Evolutionary conservation across 2,329 filamentous ascomycete genomes (phyloP), one percentile per base, ranked within the genome.

Genomic region (Phialophora macrospora): DNA sequence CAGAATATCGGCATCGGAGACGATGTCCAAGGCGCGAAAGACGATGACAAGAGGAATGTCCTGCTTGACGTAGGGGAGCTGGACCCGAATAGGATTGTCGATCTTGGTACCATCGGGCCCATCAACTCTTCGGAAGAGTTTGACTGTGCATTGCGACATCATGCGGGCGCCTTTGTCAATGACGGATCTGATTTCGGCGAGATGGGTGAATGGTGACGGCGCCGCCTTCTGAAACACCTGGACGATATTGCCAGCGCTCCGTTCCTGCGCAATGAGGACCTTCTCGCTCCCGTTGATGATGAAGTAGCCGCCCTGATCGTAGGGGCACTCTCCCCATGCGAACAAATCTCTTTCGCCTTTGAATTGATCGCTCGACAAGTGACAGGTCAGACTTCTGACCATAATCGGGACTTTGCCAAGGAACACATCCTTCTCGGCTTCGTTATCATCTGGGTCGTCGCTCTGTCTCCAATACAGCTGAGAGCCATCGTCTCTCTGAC

Each of bases 271-370:
- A 74, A 99, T 99, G 72, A 99, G 82, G 24, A 99, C 95, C 84
- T 99, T 99, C 77, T 99, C 95, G 79, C 92, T 96, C 51, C 95
- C 95, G 80, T 99, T 99, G 84, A 99, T 99, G 74, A 99, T 92
- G 76, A 99, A 99, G 80, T 99, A 99, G 71, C 95, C 95, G 72
- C 95, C 95, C 75, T 97, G 95, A 75, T 99, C 95, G 78, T 97
- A 99, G 0, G 95, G 95, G 72, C 95, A 99, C 80, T 99, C 95
- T 75, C 97, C 97, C 78, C 96, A 89, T 55, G 91, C 85, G 77
- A 96, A 98, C 1, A 99, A 84, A 57, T 91, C 90, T 60, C 95
- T 89, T 70, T 98, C 94, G 56, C 87, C 87, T 28, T 68, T 62
- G 30, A 73, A 72, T 24, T 59, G 68, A 11, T 70, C 71, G 32